These are phyloP conservation scores for Amphirosellinia nigrospora DNA, from an alignment of 495 filamentous ascomycete species.

Conservation along the genomic window DNA sequence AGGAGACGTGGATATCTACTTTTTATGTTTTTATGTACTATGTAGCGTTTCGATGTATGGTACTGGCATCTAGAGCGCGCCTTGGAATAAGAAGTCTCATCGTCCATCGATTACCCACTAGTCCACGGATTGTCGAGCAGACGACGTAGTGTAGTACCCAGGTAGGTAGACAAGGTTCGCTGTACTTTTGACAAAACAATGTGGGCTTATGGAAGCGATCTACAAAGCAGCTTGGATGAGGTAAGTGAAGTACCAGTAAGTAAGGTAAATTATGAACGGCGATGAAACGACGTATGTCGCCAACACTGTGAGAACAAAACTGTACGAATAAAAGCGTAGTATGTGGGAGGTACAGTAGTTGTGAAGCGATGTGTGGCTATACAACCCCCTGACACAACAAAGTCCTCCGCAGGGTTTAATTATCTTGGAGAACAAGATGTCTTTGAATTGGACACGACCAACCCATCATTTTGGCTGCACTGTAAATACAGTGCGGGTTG, in stretches of 20 bases:
- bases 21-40: too few species aligned
- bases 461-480: slow-evolving; percentile 8
- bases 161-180: slow-evolving; percentile 11
- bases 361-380: slow-evolving; percentile 13
- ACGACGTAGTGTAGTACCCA: not conserved
- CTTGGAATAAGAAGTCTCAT: slow-evolving; percentile 6
- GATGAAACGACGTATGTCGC: not conserved
- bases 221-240: slow-evolving; percentile 15
- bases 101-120: slow-evolving; percentile 4
- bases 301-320: slow-evolving; percentile 4
- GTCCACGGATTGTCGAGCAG: not conserved
- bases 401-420: slow-evolving; percentile 31
- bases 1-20: not conserved
- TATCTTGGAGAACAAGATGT: slow-evolving; percentile 21
- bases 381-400: slow-evolving; percentile 22
- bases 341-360: slow-evolving; percentile 4
- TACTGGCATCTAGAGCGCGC: not conserved
- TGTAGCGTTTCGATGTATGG: not conserved
- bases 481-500: slow-evolving; percentile 9
- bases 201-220: slow-evolving; percentile 12
- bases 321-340: not conserved
- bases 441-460: not conserved
- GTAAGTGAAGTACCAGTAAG: slow-evolving; percentile 11
- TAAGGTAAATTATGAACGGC: slow-evolving; percentile 12
- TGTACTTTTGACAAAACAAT: slow-evolving; percentile 27